A percentile compares a stretch with the other conserved stretches of the same genome.
Evolutionary conservation across 1,139 yeast genomes (phyloP).

Genomic region (Lodderomyces theae): DNA sequence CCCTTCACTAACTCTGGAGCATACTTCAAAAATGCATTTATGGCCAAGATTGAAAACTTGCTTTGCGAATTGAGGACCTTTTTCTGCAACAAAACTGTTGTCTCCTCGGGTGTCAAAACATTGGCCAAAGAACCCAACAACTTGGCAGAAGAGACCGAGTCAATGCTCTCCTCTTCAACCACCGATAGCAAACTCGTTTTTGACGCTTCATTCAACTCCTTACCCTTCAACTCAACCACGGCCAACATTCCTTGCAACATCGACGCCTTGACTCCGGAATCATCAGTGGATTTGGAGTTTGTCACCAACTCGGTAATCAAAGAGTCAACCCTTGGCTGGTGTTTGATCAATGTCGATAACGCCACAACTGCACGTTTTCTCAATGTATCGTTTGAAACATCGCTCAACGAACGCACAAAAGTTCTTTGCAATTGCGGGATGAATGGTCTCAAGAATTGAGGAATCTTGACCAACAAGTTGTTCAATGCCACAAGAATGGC

Average conservation of each 20-base stretch:
- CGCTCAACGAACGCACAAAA: conserved; percentile 87
- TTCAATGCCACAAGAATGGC: conserved; percentile 86
- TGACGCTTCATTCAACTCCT: conserved; percentile 70
- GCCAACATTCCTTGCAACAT: conserved; percentile 85
- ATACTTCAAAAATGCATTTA: conserved; percentile 78
- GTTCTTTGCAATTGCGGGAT: conserved; percentile 97
- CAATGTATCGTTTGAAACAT: conserved; percentile 66
- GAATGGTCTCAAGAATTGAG: conserved; percentile 90
- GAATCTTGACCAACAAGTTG: conserved; percentile 74
- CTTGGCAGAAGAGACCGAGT: conserved; percentile 73
- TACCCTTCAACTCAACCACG: conserved; percentile 79
- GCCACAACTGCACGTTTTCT: conserved; percentile 90
- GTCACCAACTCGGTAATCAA: conserved; percentile 77
- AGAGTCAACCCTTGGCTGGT: conserved; percentile 94
- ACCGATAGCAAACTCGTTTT: conserved; percentile 68
- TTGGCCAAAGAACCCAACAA: conserved; percentile 75
- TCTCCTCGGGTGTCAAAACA: conserved; percentile 65
- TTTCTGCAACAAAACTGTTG: conserved; percentile 53
- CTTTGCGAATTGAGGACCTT: conserved; percentile 57
- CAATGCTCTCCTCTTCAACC: conserved; percentile 70
- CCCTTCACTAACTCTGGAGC: conserved; percentile 53
- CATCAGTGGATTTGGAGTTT: conserved; percentile 61
- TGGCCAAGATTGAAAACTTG: conserved; percentile 65
- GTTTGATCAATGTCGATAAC: conserved; percentile 77
- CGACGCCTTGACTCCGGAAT: conserved; percentile 72